Base-by-base conservation (phyloP, 2,329 filamentous ascomycete species). In the Metarhizium album region DNA sequence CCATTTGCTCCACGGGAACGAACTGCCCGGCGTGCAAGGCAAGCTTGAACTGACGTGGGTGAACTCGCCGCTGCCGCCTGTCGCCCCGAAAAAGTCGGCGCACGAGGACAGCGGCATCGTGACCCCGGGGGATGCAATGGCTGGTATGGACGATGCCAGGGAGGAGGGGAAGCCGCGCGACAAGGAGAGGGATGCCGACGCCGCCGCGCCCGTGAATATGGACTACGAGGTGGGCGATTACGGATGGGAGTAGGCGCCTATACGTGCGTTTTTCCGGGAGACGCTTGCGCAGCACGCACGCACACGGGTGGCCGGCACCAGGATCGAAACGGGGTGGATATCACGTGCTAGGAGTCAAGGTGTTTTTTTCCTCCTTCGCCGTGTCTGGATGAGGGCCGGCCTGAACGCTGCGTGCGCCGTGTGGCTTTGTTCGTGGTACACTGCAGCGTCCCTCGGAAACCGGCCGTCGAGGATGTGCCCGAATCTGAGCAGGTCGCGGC, bases 11-110 rank as follows among this genome's bases (percentile, higher is more conserved):
- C 63, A 76, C 45, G 73, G 73, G 45, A 74, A 74, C 42, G 68
- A 75, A 20, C 78, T 90, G 40, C 80, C 83, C 0, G 78, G 80
- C 6, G 68, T 87, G 11, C 68, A 74, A 1, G 82, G 78, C 42
- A 77, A 76, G 45, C 71, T 89, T 13, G 82, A 87, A 50, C 64
- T 87, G 38, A 65, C 76, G 1, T 91, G 87, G 87, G 73, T 73
- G 23, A 70, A 58, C 35, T 56, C 58, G 23, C 56, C 64, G 13
- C 54, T 62, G 4, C 55, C 59, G 0, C 59, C 60, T 5, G 59
- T 58, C 18, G 56, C 55, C n/a, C 31, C 48, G 6, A 48, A 51
- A 22, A 50, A 54, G 18, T 29, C 31, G n/a, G 23, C 35, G 23
- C 46, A 50, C 11, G 45, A 50, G 45, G 50, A 48, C 3, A 20